Conservation (phyloP, 2,329 filamentous ascomycete species). For the Phialophora verrucosa region DNA sequence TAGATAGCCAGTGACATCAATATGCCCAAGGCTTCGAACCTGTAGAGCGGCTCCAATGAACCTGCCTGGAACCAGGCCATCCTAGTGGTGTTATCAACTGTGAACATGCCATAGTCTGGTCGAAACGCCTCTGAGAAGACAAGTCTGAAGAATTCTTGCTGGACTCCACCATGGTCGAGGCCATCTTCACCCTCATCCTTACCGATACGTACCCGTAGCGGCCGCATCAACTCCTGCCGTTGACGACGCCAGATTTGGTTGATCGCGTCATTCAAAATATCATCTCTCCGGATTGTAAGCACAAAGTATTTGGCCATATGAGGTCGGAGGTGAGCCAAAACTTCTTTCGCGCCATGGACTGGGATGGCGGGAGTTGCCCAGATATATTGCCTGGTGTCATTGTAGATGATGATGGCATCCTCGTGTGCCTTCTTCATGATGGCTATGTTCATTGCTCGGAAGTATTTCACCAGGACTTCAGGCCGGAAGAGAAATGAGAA, state of each 20-base stretch:
- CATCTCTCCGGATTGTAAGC: conserved; percentile 69
- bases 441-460: conserved; percentile 85
- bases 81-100: conserved; percentile 73
- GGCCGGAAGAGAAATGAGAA: conserved; percentile 80
- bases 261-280: conserved; percentile 74
- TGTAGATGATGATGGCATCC: conserved; percentile 60
- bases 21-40: conserved; percentile 86
- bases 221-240: conserved; percentile 78
- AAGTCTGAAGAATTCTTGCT: conserved; percentile 93
- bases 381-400: conserved; percentile 53
- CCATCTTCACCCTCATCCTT: conserved; percentile 84
- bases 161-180: conserved; percentile 90
- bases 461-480: conserved; percentile 76
- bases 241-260: conserved; percentile 90
- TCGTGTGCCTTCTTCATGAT: conserved; percentile 83
- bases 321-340: conserved; percentile 68
- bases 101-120: conserved; percentile 77
- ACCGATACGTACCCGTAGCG: conserved; percentile 85
- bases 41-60: conserved; percentile 82
- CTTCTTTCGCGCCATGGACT: conserved; percentile 63
- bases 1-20: conserved; percentile 89
- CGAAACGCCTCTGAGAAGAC: conserved; percentile 79
- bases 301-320: conserved; percentile 74
- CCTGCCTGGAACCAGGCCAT: conserved; percentile 89
- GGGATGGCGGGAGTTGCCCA: conserved; percentile 47